These are phyloP conservation scores for Chlamydomonas sphaeroides DNA, from an alignment of 139 green algal genomes.

Conservation along the genomic window DNA sequence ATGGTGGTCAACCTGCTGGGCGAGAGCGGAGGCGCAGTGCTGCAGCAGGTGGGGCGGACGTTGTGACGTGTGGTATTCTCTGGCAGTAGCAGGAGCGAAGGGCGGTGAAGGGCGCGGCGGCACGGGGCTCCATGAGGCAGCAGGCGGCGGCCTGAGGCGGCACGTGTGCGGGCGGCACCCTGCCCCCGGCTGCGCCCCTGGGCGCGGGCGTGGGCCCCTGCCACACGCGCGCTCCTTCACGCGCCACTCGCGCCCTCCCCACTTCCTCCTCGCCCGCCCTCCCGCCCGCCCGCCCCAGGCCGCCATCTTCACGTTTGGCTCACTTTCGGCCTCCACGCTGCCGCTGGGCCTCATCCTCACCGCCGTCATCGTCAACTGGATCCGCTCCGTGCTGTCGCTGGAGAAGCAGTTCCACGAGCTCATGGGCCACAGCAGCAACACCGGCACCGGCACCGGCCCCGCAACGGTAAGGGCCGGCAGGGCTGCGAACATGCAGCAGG, in stretches of 20 bases:
- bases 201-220: too few species aligned
- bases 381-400: slow-evolving; percentile 74
- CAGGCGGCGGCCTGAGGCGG: too few species aligned
- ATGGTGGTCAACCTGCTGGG: slow-evolving; percentile 99
- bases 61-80: neutral
- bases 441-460: too few species aligned
- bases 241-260: neutral
- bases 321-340: slow-evolving; percentile 92
- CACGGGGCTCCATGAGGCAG: too few species aligned
- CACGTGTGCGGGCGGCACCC: too few species aligned
- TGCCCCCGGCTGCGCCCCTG: too few species aligned
- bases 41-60: slow-evolving; percentile 81
- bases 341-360: slow-evolving; percentile 95
- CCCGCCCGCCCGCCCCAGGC: slow-evolving; percentile 33
- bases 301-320: slow-evolving; percentile 97
- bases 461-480: too few species aligned
- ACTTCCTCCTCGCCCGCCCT: too few species aligned
- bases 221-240: too few species aligned
- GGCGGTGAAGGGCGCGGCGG: too few species aligned
- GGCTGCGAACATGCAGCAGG: too few species aligned
- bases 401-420: slow-evolving; percentile 83
- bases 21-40: slow-evolving; percentile 96
- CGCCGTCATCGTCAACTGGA: slow-evolving; percentile 88
- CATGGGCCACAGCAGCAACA: slow-evolving; percentile 27
- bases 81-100: too few species aligned